Percentiles rank a stretch among this genome's conserved stretches.
These are phyloP conservation scores for Musa balbisiana DNA, from an alignment of 202 grass and related monocot genomes.

Conservation along the genomic window DNA sequence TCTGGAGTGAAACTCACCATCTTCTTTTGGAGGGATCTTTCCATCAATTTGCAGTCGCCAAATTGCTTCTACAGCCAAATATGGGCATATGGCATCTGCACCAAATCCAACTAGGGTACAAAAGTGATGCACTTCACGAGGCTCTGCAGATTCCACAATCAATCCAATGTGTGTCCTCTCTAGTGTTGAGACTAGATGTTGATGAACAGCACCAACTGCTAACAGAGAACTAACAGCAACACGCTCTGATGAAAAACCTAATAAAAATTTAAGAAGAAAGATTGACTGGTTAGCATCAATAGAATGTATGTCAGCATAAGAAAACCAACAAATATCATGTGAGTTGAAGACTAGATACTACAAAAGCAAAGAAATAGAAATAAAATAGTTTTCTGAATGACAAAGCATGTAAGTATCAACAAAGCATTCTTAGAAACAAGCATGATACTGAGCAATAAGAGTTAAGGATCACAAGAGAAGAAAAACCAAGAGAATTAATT, in stretches of 20 bases:
- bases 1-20: slow-evolving; percentile 43
- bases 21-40: slow-evolving; percentile 62
- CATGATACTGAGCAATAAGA: background rate
- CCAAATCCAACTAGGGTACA: slow-evolving; percentile 89
- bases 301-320: background rate
- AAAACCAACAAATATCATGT: background rate
- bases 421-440: background rate
- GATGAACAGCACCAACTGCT: slow-evolving; percentile 94
- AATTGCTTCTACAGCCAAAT: slow-evolving; percentile 79
- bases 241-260: slow-evolving; percentile 78
- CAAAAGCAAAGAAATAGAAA: background rate
- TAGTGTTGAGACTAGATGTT: slow-evolving; percentile 81
- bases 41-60: slow-evolving; percentile 85
- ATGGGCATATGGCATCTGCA: slow-evolving; percentile 91
- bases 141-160: slow-evolving; percentile 84
- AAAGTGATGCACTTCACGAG: slow-evolving; percentile 97
- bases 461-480: background rate
- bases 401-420: background rate
- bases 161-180: slow-evolving; percentile 79
- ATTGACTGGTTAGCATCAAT: background rate
- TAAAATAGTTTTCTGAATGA: background rate
- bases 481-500: background rate
- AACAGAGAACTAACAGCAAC: slow-evolving; percentile 89
- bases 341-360: background rate
- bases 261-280: slow-evolving; percentile 7